phyloP scores from a whole-genome alignment of 2,329 filamentous ascomycete species.

The Sclerotinia glacialis region DNA sequence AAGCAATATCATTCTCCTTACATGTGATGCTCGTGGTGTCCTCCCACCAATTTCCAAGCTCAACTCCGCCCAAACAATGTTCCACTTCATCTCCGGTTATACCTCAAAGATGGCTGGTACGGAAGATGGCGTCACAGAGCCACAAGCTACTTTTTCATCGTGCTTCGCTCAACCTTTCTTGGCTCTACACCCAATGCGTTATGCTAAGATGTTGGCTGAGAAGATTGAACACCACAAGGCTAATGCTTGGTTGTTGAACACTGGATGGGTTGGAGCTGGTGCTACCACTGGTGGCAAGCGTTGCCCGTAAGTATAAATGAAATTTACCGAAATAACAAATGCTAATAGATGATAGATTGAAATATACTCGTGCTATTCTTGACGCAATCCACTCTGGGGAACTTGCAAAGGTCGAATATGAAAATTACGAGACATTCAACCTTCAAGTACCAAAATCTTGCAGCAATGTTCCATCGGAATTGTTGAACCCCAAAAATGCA shows the following conservation, averaged over 20 bases:
- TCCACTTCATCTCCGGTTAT: conserved; percentile 99
- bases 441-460: conserved; percentile 91
- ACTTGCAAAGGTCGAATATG: conserved; percentile 88
- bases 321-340: not conserved
- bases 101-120: conserved; percentile 99
- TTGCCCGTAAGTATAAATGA: conserved; percentile 59
- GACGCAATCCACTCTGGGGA: conserved; percentile 97
- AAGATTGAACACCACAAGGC: conserved; percentile 95
- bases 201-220: conserved; percentile 96
- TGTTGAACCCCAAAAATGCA: conserved; percentile 90
- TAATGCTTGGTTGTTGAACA: conserved; percentile 98
- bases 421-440: conserved; percentile 96
- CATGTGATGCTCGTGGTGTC: conserved; percentile 95
- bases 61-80: conserved; percentile 93
- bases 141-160: conserved; percentile 96
- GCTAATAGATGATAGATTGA: conserved; percentile 51
- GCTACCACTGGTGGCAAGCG: conserved; percentile 90
- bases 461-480: conserved; percentile 81
- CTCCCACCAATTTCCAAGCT: conserved; percentile 98
- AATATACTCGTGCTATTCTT: conserved; percentile 97
- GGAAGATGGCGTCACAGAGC: conserved; percentile 94
- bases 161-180: conserved; percentile 99
- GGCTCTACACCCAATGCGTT: conserved; percentile 97
- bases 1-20: conserved; percentile 96
- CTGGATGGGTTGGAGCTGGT: conserved; percentile 92